A percentile compares a stretch with the other conserved stretches of the same genome.
phyloP scores from a whole-genome alignment of 306 rosid genomes.

The Vachellia pachyceras region DNA sequence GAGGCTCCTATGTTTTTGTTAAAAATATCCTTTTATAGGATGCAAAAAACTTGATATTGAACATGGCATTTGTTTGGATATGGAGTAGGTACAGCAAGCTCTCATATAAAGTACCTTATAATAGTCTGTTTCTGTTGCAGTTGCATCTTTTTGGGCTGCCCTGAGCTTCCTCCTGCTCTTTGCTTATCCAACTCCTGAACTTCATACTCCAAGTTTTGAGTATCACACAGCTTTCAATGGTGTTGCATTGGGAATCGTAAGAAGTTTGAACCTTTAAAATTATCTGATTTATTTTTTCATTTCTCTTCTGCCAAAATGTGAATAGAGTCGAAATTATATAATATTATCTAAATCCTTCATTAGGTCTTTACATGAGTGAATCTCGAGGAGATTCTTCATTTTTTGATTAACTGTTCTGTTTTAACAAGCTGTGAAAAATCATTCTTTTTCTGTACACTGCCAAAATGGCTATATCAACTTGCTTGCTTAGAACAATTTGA shows the following conservation, averaged over 20 bases:
- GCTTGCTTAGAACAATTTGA: background rate
- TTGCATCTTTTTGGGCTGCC: constrained; percentile 78
- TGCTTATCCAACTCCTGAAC: constrained; percentile 96
- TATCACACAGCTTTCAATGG: constrained; percentile 91
- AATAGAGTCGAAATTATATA: constrained; percentile 6
- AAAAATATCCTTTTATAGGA: constrained; percentile 17
- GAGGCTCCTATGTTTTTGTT: background rate
- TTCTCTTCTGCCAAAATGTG: constrained; percentile 18
- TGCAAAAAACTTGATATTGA: background rate
- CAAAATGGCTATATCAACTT: background rate
- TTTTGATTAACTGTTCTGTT: constrained; percentile 3
- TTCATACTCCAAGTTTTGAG: constrained; percentile 95
- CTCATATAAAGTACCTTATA: constrained; percentile 24
- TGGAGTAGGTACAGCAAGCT: constrained; percentile 9
- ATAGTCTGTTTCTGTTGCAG: constrained; percentile 57
- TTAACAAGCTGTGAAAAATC: background rate
- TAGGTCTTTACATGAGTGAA: background rate
- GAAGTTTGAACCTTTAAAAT: constrained; percentile 36
- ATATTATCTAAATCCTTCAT: constrained; percentile 10
- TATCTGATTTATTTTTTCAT: constrained; percentile 13
- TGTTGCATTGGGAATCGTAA: constrained; percentile 95
- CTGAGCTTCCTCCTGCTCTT: constrained; percentile 87
- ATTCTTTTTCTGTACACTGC: background rate
- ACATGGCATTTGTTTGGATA: background rate
- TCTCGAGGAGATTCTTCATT: background rate